A percentile compares a stretch with the other conserved stretches of the same genome.
phyloP scores from a whole-genome alignment of 768 basidiomycete genomes.

The Boletus vermiculosoides region DNA sequence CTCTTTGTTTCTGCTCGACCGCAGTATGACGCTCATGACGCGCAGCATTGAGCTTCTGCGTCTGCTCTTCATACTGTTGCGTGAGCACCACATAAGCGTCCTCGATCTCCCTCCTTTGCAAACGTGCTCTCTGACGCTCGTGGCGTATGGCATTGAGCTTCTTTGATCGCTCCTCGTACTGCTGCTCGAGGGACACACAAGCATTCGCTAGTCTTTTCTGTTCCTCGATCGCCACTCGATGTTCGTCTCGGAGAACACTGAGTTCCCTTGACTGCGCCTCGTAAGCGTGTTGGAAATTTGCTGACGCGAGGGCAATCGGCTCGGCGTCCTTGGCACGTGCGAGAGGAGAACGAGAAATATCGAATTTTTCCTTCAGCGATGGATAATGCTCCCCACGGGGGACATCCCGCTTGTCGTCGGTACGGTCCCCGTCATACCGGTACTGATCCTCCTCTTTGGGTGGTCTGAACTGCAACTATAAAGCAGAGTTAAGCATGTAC shows the following conservation, averaged over 20 bases:
- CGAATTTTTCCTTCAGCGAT: not conserved
- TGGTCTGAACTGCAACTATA: not conserved
- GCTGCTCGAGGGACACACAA: not conserved
- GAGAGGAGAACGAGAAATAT: not conserved
- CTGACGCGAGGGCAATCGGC: not conserved
- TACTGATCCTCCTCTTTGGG: not conserved
- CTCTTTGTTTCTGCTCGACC: too few relatives aligned
- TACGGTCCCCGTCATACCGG: not conserved
- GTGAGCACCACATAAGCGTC: slow-evolving; percentile 18
- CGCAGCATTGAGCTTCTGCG: slow-evolving; percentile 4
- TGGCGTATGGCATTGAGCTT: slow-evolving; percentile 1
- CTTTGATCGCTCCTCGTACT: slow-evolving; percentile 10
- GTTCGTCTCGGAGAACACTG: slow-evolving; percentile 1
- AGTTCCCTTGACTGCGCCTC: slow-evolving; percentile 13
- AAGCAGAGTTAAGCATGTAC: not conserved
- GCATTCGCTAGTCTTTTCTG: slow-evolving; percentile 1
- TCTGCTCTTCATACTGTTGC: slow-evolving; percentile 13
- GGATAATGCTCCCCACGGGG: not conserved
- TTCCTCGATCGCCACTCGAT: slow-evolving; percentile 2
- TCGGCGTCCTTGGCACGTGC: not conserved
- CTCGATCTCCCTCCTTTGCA: slow-evolving; percentile 8
- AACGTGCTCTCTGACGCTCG: slow-evolving; percentile 3
- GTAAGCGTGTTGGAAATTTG: not conserved
- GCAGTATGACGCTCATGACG: not conserved
- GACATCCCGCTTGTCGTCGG: not conserved